phyloP scores from a whole-genome alignment of 306 rosid genomes.

The Cajanus cajan region DNA sequence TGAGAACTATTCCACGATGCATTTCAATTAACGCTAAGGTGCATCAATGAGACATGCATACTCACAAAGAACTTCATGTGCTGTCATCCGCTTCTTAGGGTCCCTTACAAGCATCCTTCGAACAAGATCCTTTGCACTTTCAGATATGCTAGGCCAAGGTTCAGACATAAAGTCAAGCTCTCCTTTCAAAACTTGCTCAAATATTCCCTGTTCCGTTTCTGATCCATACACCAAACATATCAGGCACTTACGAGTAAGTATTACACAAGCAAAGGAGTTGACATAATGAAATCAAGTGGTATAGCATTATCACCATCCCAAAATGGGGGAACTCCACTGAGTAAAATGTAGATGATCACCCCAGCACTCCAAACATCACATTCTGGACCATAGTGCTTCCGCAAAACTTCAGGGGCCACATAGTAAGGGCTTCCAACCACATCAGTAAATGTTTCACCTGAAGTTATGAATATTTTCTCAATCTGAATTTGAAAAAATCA shows the following conservation, averaged over 20 bases:
- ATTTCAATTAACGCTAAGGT: conserved; percentile 8
- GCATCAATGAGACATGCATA: conserved; percentile 21
- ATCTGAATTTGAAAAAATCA: conserved; percentile 1
- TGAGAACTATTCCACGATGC: conserved; percentile 11
- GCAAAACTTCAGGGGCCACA: conserved; percentile 95
- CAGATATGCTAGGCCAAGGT: conserved; percentile 96
- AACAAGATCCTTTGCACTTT: conserved; percentile 87
- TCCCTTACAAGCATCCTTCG: conserved; percentile 85
- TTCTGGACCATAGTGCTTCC: conserved; percentile 79
- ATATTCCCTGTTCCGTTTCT: conserved; percentile 96
- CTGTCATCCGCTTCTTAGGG: conserved; percentile 83
- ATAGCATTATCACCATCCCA: conserved; percentile 82
- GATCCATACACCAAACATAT: conserved; percentile 33
- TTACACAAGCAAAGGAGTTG: not conserved
- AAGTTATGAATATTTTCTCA: conserved; percentile 33
- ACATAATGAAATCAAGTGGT: conserved; percentile 18
- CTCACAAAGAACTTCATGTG: conserved; percentile 96
- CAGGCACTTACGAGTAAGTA: not conserved
- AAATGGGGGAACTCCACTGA: conserved; percentile 96
- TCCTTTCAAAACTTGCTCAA: conserved; percentile 94
- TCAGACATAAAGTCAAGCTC: conserved; percentile 90
- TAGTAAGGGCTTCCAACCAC: conserved; percentile 99
- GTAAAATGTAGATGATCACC: conserved; percentile 85
- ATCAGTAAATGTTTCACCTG: conserved; percentile 87
- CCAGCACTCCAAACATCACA: conserved; percentile 99